Percentiles rank a stretch among this genome's conserved stretches.
These are phyloP conservation scores for Boletus pseudo-olivaceus DNA, from an alignment of 768 basidiomycete genomes.

Conservation along the genomic window DNA sequence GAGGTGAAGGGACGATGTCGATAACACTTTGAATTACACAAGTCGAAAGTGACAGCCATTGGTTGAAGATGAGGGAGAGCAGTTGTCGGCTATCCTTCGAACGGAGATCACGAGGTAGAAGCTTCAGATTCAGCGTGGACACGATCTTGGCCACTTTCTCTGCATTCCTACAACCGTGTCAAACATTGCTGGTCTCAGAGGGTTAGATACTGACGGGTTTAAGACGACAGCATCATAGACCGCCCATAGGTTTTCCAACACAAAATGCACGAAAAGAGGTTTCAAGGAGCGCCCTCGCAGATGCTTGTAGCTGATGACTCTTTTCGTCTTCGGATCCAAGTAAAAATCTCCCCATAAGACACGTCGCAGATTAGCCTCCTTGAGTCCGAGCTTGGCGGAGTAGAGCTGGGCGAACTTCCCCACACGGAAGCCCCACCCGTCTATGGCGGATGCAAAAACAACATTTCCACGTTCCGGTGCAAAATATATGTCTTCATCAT, in stretches of 20 bases:
- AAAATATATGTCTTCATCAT: constrained; percentile 97
- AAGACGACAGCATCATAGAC: constrained; percentile 88
- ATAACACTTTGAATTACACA: constrained; percentile 89
- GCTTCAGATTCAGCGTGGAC: constrained; percentile 72
- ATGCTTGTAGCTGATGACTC: constrained; percentile 88
- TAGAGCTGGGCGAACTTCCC: constrained; percentile 93
- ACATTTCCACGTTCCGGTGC: constrained; percentile 95
- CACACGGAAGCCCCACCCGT: constrained; percentile 96
- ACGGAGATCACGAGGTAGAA: constrained; percentile 84
- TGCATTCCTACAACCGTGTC: constrained; percentile 57
- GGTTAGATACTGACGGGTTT: constrained; percentile 69
- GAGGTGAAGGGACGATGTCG: constrained; percentile 89
- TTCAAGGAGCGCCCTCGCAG: constrained; percentile 84
- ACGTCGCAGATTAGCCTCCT: constrained; percentile 77
- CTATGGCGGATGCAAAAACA: constrained; percentile 91
- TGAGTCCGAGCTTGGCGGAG: constrained; percentile 84
- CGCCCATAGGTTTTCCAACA: constrained; percentile 96
- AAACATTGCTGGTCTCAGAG: not conserved
- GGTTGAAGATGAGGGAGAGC: constrained; percentile 82
- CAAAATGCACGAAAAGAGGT: constrained; percentile 95
- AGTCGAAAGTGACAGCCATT: constrained; percentile 95
- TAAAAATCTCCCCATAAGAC: constrained; percentile 98
- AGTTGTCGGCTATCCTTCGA: constrained; percentile 86
- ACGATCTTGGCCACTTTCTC: constrained; percentile 91
- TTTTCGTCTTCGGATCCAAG: constrained; percentile 93